Evolutionary conservation across 2,329 filamentous ascomycete genomes (phyloP), one percentile per base, ranked within the genome.

Genomic region (Aspergillus neoniger): DNA sequence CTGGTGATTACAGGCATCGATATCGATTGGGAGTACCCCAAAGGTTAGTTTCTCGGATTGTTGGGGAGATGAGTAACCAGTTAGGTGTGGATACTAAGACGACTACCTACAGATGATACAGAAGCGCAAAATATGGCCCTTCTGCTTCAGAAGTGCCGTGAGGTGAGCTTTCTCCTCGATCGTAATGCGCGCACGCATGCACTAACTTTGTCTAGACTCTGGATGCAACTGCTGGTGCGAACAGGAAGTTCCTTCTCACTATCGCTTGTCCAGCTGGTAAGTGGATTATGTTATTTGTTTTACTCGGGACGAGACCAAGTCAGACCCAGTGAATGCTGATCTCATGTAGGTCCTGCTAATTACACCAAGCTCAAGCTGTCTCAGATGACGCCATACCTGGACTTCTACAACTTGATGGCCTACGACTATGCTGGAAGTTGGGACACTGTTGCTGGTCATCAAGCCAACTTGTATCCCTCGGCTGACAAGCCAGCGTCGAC

Each of bases 351-450:
- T 8, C 74, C 78, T 4, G 65, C 69, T 8, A 76, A 80, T 65
- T 80, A 78, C 64, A 71, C 75, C 55, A 77, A 75, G 32, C 71
- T 82, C 64, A 72, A 74, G 21, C 74, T 82, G 21, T 68, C 67
- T 9, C 74, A 73, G 43, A 82, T 83, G 80, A 79, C 79, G 41
- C 66, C 72, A 23, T 79, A 80, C 41, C 73, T 84, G 6, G 82
- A 84, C 62, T 83, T 84, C 69, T 83, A 81, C 76, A 84, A 84
- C 62, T 69, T 80, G 12, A 96, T 96, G 91, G 90, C 89, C 1
- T 96, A 95, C 76, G 91, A 96, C 75, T 95, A 88, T 70, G 88
- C 91, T 10, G 94, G 94, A 2, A 88, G 87, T 3, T 97, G 92
- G 92, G 90, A 92, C 70, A 68, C 77, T 9, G 73, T 74, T 7